These are phyloP conservation scores for Amanita thiersii DNA, from an alignment of 768 basidiomycete genomes.

Conservation along the genomic window DNA sequence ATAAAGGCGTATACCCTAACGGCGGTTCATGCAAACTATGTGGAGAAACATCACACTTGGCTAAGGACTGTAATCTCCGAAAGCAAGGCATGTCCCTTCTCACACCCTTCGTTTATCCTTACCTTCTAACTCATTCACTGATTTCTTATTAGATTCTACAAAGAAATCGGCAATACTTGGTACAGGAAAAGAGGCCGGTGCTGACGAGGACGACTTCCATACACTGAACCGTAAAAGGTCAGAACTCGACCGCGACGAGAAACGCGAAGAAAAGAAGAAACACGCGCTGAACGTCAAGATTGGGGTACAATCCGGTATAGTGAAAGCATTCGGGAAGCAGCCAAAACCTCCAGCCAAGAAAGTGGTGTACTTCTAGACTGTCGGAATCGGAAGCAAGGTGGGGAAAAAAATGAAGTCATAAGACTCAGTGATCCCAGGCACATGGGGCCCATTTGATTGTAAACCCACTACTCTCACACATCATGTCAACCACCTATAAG, in stretches of 20 bases:
- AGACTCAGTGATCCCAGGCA: no score
- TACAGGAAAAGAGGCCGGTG: slow-evolving; percentile 51
- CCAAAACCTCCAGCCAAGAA: background rate
- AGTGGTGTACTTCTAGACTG: slow-evolving; percentile 3
- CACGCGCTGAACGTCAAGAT: slow-evolving; percentile 33
- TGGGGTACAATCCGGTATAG: slow-evolving; percentile 32
- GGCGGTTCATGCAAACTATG: slow-evolving; percentile 90
- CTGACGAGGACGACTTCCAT: slow-evolving; percentile 96
- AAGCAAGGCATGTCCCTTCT: slow-evolving; percentile 36
- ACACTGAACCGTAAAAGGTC: slow-evolving; percentile 55
- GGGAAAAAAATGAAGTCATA: no score
- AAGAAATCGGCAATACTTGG: slow-evolving; percentile 32
- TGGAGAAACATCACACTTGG: slow-evolving; percentile 76
- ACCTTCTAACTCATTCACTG: background rate
- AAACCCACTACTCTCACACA: no score
- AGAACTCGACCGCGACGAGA: slow-evolving; percentile 57
- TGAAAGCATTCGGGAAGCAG: slow-evolving; percentile 24
- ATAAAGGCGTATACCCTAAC: slow-evolving; percentile 81
- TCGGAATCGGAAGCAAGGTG: no score
- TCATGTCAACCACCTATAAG: slow-evolving; percentile 23
- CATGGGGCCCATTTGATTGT: no score
- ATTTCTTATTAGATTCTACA: slow-evolving; percentile 23
- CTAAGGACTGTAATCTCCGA: slow-evolving; percentile 69
- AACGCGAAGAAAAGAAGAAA: slow-evolving; percentile 33
- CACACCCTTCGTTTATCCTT: background rate